Base-by-base conservation (phyloP, 768 basidiomycete species). In the Clitopilus passeckerianus region DNA sequence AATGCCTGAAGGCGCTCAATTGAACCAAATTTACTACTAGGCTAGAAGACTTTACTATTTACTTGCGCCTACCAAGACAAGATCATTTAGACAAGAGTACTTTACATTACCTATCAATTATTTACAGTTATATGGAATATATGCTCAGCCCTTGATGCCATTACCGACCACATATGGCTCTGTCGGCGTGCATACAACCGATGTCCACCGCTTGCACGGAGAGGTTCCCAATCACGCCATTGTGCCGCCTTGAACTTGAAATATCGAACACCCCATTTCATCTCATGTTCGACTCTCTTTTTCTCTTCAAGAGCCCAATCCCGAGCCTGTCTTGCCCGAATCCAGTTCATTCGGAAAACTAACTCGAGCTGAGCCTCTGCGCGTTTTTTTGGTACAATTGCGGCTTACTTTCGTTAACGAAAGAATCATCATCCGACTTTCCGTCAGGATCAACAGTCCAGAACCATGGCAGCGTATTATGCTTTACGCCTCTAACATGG, bases 291-390 rank as follows among this genome's bases (percentile, higher is more conserved):
- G 20, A 56, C 55, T 5, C 24, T 24, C 10, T 16, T 56, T 0
- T 18, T 6, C 34, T 56, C 55, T 33, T 56, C 55, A 14, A 22
- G 9, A 33, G 30, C 20, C n/a, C 55, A 9, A 22, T 56, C 35
- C 8, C 35, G 20, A 12, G 14, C 7, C 18, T 33, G 27, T 6
- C 55, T 9, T 6, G 55, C 55, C 7, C 55, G 23, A 30, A 56
- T n/a, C 55, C 55, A 56, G 34, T 56, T 33, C 14, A 56, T 33
- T 9, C 55, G 55, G 23, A 33, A 37, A 35, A 56, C 55, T 56
- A n/a, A n/a, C n/a, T n/a, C n/a, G n/a, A n/a, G n/a, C n/a, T n/a
- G n/a, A n/a, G n/a, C n/a, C n/a, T n/a, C n/a, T n/a, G n/a, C n/a
- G n/a, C n/a, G n/a, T n/a, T n/a, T n/a, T n/a, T n/a, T n/a, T n/a